Conservation (phyloP, 2,329 filamentous ascomycete genomes). For the Aureobasidium sp. region DNA sequence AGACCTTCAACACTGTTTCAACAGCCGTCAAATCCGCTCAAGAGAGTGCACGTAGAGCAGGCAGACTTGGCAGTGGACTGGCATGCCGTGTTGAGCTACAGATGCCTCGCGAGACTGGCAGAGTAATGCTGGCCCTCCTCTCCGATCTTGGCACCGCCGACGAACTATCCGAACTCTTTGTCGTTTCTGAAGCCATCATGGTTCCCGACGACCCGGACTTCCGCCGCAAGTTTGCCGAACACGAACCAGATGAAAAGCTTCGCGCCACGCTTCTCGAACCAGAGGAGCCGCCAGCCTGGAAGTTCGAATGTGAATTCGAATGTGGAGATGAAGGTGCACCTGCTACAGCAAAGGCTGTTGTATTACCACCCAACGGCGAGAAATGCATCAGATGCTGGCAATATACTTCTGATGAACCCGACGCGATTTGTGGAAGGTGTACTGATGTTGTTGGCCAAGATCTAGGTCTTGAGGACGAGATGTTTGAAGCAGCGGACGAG, state of each 20-base stretch:
- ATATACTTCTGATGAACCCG: conserved; percentile 58
- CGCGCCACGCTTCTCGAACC: conserved; percentile 6
- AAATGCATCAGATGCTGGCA: conserved; percentile 92
- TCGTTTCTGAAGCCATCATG: conserved; percentile 32
- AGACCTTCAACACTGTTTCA: conserved; percentile 41
- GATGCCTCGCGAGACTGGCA: conserved; percentile 15
- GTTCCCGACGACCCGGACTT: conserved; percentile 11
- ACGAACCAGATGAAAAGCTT: conserved; percentile 15
- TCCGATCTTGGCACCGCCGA: conserved; percentile 16
- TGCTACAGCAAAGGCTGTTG: conserved; percentile 20
- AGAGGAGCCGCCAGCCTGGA: conserved; percentile 28
- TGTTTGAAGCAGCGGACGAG: neutral
- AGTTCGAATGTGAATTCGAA: conserved; percentile 34
- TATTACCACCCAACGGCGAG: conserved; percentile 38
- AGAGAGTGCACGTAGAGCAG: conserved; percentile 62
- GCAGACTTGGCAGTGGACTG: conserved; percentile 69
- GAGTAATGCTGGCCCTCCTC: conserved; percentile 5
- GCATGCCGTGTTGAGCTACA: conserved; percentile 60
- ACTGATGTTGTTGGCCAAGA: conserved; percentile 37
- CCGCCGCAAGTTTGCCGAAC: conserved; percentile 11
- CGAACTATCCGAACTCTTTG: conserved; percentile 34
- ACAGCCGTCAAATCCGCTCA: conserved; percentile 64
- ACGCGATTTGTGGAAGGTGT: conserved; percentile 64
- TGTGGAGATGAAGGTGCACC: conserved; percentile 19
- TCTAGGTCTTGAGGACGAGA: neutral